A percentile compares a stretch with the other conserved stretches of the same genome.
phyloP scores from a whole-genome alignment of 306 rosid genomes.

The Neltuma alba region DNA sequence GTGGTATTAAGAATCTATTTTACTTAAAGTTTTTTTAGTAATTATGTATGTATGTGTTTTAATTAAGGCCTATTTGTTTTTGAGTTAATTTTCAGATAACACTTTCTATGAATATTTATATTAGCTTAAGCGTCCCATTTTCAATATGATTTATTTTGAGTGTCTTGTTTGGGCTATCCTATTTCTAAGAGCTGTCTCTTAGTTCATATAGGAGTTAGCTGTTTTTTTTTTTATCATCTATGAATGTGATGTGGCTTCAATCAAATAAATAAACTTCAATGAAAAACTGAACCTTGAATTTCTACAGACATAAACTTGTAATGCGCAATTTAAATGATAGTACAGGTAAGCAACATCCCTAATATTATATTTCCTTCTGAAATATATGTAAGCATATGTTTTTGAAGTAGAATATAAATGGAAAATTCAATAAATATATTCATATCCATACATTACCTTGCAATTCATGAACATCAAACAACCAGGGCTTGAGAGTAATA shows the following conservation, averaged over 20 bases:
- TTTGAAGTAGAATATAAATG: slow-evolving; percentile 12
- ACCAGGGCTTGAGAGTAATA: slow-evolving; percentile 83
- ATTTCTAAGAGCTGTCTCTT: too few species aligned
- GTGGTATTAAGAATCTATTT: too few species aligned
- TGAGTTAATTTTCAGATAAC: too few species aligned
- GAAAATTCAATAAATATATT: slow-evolving; percentile 13
- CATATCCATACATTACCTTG: slow-evolving; percentile 65
- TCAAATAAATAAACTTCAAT: background rate
- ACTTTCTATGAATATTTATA: too few species aligned
- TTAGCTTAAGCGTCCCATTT: too few species aligned
- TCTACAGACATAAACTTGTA: background rate
- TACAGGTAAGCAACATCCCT: slow-evolving; percentile 29
- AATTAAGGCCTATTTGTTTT: too few species aligned
- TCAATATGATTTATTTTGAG: too few species aligned
- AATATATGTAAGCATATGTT: slow-evolving; percentile 2
- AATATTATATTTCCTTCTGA: slow-evolving; percentile 19
- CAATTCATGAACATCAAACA: slow-evolving; percentile 94
- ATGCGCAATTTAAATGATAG: slow-evolving; percentile 24
- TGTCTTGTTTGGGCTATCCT: too few species aligned
- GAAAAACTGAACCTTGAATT: background rate
- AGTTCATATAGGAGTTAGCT: background rate
- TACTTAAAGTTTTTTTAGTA: too few species aligned
- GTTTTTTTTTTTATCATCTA: background rate
- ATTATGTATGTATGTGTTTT: too few species aligned
- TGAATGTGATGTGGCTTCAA: background rate